Base-by-base conservation (phyloP, 2,329 filamentous ascomycete genomes). In the Didymella pomorum region DNA sequence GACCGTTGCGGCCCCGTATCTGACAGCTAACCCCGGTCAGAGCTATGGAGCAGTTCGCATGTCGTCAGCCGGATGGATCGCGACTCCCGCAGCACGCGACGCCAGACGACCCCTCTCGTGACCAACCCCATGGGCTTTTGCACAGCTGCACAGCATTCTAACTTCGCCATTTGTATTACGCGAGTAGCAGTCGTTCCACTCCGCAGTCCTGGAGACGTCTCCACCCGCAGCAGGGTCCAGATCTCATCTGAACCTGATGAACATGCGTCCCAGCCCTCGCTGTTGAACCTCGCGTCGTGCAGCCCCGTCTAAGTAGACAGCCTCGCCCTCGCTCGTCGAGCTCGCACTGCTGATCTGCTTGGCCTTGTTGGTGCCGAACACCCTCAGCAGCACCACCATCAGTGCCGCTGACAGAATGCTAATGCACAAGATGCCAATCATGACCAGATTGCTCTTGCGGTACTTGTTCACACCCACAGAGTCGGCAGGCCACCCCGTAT, bases 401-500 rank as follows among this genome's bases (percentile, higher is more conserved):
- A 82, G 71, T 21, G 88, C 79, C 42, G 89, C 89, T 68, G 89
- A 89, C 4, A 89, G 64, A 49, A 96, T 93, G 78, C 92, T 96
- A 49, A 88, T 79, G 62, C 86, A 87, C 20, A 97, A 79, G 55
- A 97, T 97, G 2, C 89, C 93, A 58, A 96, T 87, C 92, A 97
- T 96, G 67, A 89, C 87, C 65, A 93, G 80, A 76, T 96, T 97
- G 79, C 92, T 96, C 75, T 88, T 89, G 62, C 90, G 88, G 78
- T 90, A 96, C 78, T 89, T 89, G 69, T 85, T 82, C 10, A 85
- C 85, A 0, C 91, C 91, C 62, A 62, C 63, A 1, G 84, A 86
- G 74, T 97, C 93, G 42, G 84, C 88, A 2, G 89, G 86, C 93
- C 93, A 97, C 28, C 93, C 93, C 0, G 89, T 89, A 76, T 96